A percentile compares a stretch with the other conserved stretches of the same genome.
Evolutionary conservation across 495 filamentous ascomycete genomes (phyloP).

Genomic region (Cercophora scortea): DNA sequence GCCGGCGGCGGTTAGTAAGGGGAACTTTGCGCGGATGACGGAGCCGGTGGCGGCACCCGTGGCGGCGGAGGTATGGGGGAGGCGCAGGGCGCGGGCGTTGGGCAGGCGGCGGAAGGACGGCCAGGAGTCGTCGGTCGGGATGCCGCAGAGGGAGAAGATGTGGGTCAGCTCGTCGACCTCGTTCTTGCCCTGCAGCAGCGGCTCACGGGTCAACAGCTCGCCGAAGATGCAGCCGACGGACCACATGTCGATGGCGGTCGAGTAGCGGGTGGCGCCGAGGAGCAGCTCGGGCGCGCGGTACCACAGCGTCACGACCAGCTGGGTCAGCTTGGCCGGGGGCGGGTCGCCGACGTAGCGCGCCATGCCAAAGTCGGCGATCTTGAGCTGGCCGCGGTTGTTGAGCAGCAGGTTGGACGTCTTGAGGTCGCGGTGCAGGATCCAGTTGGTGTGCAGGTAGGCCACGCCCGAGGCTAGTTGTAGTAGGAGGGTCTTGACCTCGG

Average conservation of each 20-base stretch:
- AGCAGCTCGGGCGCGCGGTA: slow-evolving; percentile 90
- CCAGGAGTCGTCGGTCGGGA: slow-evolving; percentile 83
- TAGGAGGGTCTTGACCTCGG: slow-evolving; percentile 86
- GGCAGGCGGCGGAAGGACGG: slow-evolving; percentile 81
- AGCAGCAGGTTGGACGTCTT: slow-evolving; percentile 95
- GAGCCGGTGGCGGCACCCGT: slow-evolving; percentile 28
- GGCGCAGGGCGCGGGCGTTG: slow-evolving; percentile 76
- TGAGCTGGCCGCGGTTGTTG: slow-evolving; percentile 91
- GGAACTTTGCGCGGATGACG: slow-evolving; percentile 64
- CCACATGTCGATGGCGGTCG: slow-evolving; percentile 82
- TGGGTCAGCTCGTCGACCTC: slow-evolving; percentile 72
- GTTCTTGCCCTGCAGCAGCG: slow-evolving; percentile 83
- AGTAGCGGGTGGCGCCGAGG: slow-evolving; percentile 73
- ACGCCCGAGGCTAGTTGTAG: slow-evolving; percentile 76
- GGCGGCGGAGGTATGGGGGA: slow-evolving; percentile 47
- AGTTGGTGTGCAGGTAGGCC: slow-evolving; percentile 78
- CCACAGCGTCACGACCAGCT: slow-evolving; percentile 96
- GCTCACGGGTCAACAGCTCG: slow-evolving; percentile 77
- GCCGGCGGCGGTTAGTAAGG: slow-evolving; percentile 72
- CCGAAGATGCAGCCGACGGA: slow-evolving; percentile 94
- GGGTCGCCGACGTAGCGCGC: slow-evolving; percentile 83
- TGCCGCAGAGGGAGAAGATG: slow-evolving; percentile 86
- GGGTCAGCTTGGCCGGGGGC: slow-evolving; percentile 67
- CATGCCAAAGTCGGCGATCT: slow-evolving; percentile 97
- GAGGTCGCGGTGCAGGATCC: slow-evolving; percentile 94